Base-by-base conservation (phyloP, 129 eudicot species). In the Tagetes patula region DNA sequence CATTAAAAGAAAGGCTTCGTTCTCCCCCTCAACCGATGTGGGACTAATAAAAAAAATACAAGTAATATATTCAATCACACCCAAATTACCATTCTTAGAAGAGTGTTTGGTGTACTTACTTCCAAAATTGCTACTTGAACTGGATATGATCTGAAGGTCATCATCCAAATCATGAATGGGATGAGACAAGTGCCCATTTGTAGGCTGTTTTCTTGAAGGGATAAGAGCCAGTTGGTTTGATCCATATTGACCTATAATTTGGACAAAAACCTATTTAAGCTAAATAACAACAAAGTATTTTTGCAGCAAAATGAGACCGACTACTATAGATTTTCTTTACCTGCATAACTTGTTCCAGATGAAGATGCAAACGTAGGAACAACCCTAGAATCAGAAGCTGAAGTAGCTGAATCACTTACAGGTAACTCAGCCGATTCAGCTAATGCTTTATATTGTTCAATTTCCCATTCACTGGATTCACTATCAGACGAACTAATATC, bases 401-500 rank as follows among this genome's bases (percentile, higher is more conserved):
- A 75, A 59, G 87, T 36, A 68, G 82, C 88, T 2, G 84, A 72
- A 70, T 87, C 92, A 73, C 37, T 63, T 45, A 64, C 50, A 11
- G 71, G 62, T 61, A 88, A 76, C 9, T 83, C 88, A 6, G 61
- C 69, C 37, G 71, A 9, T 39, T 20, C 43, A 71, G 61, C 69
- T 30, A 75, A 9, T 39, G 71, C 75, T 47, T 75, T 77, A 73
- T 85, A 83, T 6, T 38, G 37, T 7, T 81, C 91, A 53, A 89
- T 36, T 75, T 84, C 89, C 83, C 91, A 84, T 50, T 84, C 82
- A 69, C 77, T 85, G 0, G 85, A 85, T 50, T 87, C 96, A 67
- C 87, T 85, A 49, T 87, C 96, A 3, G 94, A 65, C 0, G 94
- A 90, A 70, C 84, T 78, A 69, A 83, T 74, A 65, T 81, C 84